Conservation (phyloP, 208 protist genomes). For the Wallacemonas sp. region DNA sequence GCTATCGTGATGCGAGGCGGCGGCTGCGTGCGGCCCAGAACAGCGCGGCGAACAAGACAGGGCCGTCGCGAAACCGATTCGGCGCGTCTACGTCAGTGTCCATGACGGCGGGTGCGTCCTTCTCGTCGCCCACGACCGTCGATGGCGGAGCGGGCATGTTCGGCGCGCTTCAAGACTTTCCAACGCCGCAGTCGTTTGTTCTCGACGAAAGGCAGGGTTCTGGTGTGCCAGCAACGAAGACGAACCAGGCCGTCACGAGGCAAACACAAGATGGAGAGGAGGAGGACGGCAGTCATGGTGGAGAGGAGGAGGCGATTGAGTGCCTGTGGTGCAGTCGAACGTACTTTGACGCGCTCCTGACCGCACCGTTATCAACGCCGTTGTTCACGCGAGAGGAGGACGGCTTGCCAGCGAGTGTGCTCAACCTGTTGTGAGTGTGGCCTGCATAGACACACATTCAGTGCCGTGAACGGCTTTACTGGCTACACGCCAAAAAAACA, state of each 20-base stretch:
- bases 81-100: not conserved
- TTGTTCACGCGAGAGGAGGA: slow-evolving; percentile 5
- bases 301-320: slow-evolving; percentile 17
- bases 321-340: slow-evolving; percentile 26
- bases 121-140: not conserved
- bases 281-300: too few species aligned
- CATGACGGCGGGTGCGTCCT: too few species aligned
- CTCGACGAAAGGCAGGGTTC: not conserved
- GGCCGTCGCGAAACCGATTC: too few species aligned
- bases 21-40: slow-evolving; percentile 16
- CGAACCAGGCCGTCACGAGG: too few species aligned
- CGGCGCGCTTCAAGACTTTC: not conserved
- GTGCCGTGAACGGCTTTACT: too few species aligned
- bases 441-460: not conserved
- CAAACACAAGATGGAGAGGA: too few species aligned
- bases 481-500: too few species aligned
- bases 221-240: not conserved
- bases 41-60: not conserved
- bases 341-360: slow-evolving; percentile 22
- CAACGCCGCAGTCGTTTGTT: not conserved
- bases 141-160: not conserved
- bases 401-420: not conserved
- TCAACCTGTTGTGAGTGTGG: slow-evolving; percentile 27
- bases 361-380: slow-evolving; percentile 17
- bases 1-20: slow-evolving; percentile 29